Evolutionary conservation across 139 green algal species (phyloP).

Genomic region (Chlamydomonas sp.): DNA sequence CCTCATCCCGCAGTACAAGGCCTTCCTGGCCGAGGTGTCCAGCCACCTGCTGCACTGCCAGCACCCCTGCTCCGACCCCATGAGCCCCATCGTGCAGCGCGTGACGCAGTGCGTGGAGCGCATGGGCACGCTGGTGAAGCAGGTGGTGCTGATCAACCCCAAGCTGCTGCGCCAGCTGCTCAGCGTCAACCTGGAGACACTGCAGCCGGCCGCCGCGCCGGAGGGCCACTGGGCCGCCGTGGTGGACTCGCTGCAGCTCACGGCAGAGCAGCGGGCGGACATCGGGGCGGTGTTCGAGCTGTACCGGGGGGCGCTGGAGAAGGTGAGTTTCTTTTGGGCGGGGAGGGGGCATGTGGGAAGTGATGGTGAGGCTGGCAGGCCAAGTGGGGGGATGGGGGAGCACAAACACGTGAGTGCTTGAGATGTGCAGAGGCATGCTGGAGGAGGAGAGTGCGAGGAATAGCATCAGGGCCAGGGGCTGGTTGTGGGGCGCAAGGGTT

Average conservation of each 20-base stretch:
- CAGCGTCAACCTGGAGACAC: conserved; percentile 30
- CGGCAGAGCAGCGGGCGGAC: background rate
- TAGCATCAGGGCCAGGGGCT: too few relatives aligned
- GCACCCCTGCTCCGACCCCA: conserved; percentile 21
- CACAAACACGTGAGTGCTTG: too few relatives aligned
- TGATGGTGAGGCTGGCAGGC: too few relatives aligned
- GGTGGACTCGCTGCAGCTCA: conserved; percentile 10
- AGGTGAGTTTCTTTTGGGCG: background rate
- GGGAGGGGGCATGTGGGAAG: background rate
- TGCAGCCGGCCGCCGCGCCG: background rate
- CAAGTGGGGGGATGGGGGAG: too few relatives aligned
- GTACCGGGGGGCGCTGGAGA: background rate
- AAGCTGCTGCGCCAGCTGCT: conserved; percentile 28
- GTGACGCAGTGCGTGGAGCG: conserved; percentile 17
- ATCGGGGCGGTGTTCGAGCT: conserved; percentile 19
- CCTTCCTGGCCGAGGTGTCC: conserved; percentile 29
- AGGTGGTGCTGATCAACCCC: conserved; percentile 25
- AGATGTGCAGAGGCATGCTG: too few relatives aligned
- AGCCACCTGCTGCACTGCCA: conserved; percentile 24
- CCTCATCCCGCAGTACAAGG: conserved; percentile 33
- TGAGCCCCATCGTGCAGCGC: conserved; percentile 22
- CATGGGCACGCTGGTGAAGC: conserved; percentile 9
- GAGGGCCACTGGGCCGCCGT: conserved; percentile 18
- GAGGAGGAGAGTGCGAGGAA: too few relatives aligned
- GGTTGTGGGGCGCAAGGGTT: too few relatives aligned